Base-by-base conservation (phyloP, 805 yeast genomes). In the Sugiyamaella americana region DNA sequence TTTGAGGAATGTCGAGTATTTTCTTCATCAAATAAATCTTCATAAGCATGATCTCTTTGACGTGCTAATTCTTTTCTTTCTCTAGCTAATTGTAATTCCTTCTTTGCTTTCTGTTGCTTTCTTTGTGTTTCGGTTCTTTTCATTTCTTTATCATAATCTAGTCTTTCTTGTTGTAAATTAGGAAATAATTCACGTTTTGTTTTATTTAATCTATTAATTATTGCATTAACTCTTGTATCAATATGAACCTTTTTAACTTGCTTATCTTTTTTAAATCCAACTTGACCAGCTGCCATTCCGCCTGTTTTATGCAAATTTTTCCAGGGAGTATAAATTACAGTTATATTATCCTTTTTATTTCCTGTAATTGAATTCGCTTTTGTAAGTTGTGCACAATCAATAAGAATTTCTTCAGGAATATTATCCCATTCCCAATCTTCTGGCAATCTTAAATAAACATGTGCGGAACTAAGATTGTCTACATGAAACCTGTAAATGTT, bases 281-380 rank as follows among this genome's bases (percentile, higher is more conserved):
- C 94, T 42, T 87, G 86, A 3, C 94, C 94, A 3, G 76, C 77
- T 41, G 77, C 87, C 93, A 84, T 84, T 24, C 76, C 75, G 11
- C 81, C 82, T 43, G 78, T 78, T 53, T 82, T 82, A 37, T 74
- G 70, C 46, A 85, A 67, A 58, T 85, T 85, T 21, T 74, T 71
- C 73, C 86, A 85, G 0, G 89, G 87, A 0, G 95, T 85, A 56
- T 78, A 78, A 36, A 85, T 74, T 5, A 85, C 74, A 1, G 82
- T 77, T 49, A 84, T 69, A 55, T 80, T 80, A 57, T 78, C 78
- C 54, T 76, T 62, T 58, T 85, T 85, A 63, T 80, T 83, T 11
- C 86, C 93, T 58, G 80, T 78, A 32, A 84, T 84, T 3, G 89
- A 82, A 60, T 82, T 81, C 8, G 86, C 83, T 60, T 85, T 83